phyloP scores from a whole-genome alignment of 805 yeast species.

The Maudiozyma bulderi region DNA sequence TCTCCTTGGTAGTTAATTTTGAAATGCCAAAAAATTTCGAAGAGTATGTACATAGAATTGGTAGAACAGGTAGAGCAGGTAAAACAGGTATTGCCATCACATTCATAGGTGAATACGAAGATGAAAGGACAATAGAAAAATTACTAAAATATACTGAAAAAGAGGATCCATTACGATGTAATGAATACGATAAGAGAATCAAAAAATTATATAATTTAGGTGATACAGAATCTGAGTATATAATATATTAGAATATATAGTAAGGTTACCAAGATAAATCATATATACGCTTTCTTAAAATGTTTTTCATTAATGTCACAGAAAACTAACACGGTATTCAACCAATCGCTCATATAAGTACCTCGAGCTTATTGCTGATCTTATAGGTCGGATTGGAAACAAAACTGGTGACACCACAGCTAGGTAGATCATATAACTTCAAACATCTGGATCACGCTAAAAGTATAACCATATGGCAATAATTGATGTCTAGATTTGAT shows the following conservation, averaged over 20 bases:
- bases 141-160: constrained; percentile 30
- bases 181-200: constrained; percentile 11
- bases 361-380: too few species aligned
- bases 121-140: constrained; percentile 39
- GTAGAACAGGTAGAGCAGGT: constrained; percentile 96
- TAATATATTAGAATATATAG: neutral
- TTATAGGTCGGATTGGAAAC: too few species aligned
- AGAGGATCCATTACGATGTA: constrained; percentile 18
- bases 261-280: too few species aligned
- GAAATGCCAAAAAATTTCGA: constrained; percentile 75
- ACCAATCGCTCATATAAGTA: too few species aligned
- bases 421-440: too few species aligned
- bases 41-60: constrained; percentile 84
- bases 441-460: too few species aligned
- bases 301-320: too few species aligned
- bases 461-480: too few species aligned
- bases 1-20: constrained; percentile 74
- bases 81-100: constrained; percentile 67
- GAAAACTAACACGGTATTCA: too few species aligned
- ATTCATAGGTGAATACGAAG: constrained; percentile 52
- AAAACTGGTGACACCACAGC: too few species aligned
- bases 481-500: too few species aligned
- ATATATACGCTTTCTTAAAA: too few species aligned
- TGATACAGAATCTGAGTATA: neutral
- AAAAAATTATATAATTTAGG: constrained; percentile 12